These are phyloP conservation scores for Ambrosiella beaveri DNA, from an alignment of 2,329 filamentous ascomycete species.

Conservation along the genomic window DNA sequence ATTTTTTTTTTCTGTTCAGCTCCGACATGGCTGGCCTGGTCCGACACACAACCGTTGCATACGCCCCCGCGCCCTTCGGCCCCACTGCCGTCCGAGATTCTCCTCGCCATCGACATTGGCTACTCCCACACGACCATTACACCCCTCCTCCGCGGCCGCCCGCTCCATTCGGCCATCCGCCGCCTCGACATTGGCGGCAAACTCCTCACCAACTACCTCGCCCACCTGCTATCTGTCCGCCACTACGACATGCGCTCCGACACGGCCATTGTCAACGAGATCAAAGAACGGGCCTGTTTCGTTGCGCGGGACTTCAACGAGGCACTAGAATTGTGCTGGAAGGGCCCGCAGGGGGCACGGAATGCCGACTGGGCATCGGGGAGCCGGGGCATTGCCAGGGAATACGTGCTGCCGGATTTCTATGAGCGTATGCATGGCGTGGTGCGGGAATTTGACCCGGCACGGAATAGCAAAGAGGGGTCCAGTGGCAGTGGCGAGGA, in stretches of 20 bases:
- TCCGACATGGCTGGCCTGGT: slow-evolving; percentile 63
- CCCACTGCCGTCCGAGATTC: slow-evolving; percentile 49
- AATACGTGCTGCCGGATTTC: slow-evolving; percentile 83
- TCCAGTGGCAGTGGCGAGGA: slow-evolving; percentile 45
- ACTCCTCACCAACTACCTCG: slow-evolving; percentile 80
- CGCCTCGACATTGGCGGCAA: slow-evolving; percentile 86
- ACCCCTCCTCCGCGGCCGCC: slow-evolving; percentile 63
- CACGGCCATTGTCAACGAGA: slow-evolving; percentile 81
- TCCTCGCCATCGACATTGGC: slow-evolving; percentile 80
- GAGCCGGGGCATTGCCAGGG: slow-evolving; percentile 50
- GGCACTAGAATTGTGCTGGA: slow-evolving; percentile 75
- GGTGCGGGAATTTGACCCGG: slow-evolving; percentile 52
- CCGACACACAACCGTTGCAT: slow-evolving; percentile 55
- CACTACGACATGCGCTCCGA: slow-evolving; percentile 96
- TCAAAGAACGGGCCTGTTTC: slow-evolving; percentile 82
- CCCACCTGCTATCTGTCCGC: slow-evolving; percentile 71
- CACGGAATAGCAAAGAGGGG: slow-evolving; percentile 23
- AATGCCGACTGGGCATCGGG: slow-evolving; percentile 28
- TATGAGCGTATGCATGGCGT: slow-evolving; percentile 44
- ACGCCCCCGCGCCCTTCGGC: slow-evolving; percentile 36
- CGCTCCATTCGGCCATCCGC: slow-evolving; percentile 65
- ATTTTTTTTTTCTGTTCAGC: slow-evolving; percentile 27
- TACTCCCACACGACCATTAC: slow-evolving; percentile 89
- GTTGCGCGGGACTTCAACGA: slow-evolving; percentile 58
- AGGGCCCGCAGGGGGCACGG: slow-evolving; percentile 48